Evolutionary conservation across 345 rosid species (phyloP), one percentile per base, ranked within the genome.

Genomic region (Syzygium aromaticum): DNA sequence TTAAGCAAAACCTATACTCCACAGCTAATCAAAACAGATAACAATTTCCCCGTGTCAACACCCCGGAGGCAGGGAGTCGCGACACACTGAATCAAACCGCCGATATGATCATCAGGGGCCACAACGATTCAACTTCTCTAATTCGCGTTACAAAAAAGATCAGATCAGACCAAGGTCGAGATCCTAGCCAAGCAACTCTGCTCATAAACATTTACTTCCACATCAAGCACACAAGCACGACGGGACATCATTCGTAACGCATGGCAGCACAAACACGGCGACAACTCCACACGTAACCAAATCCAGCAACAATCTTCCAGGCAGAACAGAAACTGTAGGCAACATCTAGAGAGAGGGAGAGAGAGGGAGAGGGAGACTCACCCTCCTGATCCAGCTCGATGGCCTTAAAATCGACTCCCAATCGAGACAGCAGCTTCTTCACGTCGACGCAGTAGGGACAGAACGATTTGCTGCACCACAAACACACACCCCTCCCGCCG

Each of bases 351-450:
- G n/a, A 64, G 77, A 46, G 52, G n/a, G 38, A 0, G 11, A 23
- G 46, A 11, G 28, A 30, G 9, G 8, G 30, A 12, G 3, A 11
- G 40, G 7, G 53, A 10, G 7, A 89, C 92, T 90, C 86, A 96
- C 98, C 80, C 90, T 94, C 98, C 33, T 78, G 86, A 86, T 96
- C 95, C 91, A 96, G 88, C 88, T 96, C 98, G 84, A 93, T 11
- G 53, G 88, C 90, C 87, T 92, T 91, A 90, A 88, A 95, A 28
- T 88, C 88, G 53, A 91, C 98, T 51, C 94, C 93, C 77, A 96
- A 9, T 61, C 92, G 89, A 28, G 94, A 84, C 84, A 96, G 88
- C 67, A 96, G 94, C 91, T 95, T 53, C 95, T 94, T 96, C 89
- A 95, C 96, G 22, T 40, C 73, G 46, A 85, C 89, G 86, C 98